Conservation (phyloP, 2,329 filamentous ascomycete species). For the Fusarium clavum region DNA sequence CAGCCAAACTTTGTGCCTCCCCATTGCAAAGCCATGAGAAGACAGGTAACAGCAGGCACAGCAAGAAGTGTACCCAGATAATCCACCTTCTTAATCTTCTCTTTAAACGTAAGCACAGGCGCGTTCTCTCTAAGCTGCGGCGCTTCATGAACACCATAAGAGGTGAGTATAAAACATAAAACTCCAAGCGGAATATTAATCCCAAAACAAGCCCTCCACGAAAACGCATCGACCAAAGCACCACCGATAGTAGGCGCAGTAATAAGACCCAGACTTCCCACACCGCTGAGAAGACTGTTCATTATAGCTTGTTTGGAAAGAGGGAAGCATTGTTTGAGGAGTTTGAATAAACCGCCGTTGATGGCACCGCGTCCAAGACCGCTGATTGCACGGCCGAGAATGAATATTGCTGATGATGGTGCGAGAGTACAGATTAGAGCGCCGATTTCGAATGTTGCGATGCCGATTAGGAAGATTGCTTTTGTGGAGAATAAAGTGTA, state of each 20-base stretch:
- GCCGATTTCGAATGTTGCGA: slow-evolving; percentile 50
- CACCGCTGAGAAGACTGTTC: slow-evolving; percentile 35
- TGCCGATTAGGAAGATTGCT: slow-evolving; percentile 43
- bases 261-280: slow-evolving; percentile 37
- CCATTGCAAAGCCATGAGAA: slow-evolving; percentile 45
- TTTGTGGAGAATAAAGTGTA: slow-evolving; percentile 49
- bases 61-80: slow-evolving; percentile 25
- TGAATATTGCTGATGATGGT: slow-evolving; percentile 51
- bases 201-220: slow-evolving; percentile 44
- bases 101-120: slow-evolving; percentile 6
- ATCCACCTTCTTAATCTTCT: slow-evolving; percentile 37
- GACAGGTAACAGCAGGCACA: slow-evolving; percentile 32
- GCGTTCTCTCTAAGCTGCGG: not conserved
- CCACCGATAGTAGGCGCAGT: slow-evolving; percentile 41
- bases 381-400: slow-evolving; percentile 53
- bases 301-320: slow-evolving; percentile 35
- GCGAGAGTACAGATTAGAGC: slow-evolving; percentile 52
- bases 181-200: slow-evolving; percentile 38
- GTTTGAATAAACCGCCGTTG: slow-evolving; percentile 43
- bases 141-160: slow-evolving; percentile 37
- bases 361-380: slow-evolving; percentile 49
- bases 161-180: slow-evolving; percentile 28
- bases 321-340: slow-evolving; percentile 40
- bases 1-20: slow-evolving; percentile 41
- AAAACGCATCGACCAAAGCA: slow-evolving; percentile 31